Percentiles rank a stretch among this genome's conserved stretches.
Evolutionary conservation across 1,139 yeast species (phyloP).

Genomic region (Nakaseomyces uthaithaninus): DNA sequence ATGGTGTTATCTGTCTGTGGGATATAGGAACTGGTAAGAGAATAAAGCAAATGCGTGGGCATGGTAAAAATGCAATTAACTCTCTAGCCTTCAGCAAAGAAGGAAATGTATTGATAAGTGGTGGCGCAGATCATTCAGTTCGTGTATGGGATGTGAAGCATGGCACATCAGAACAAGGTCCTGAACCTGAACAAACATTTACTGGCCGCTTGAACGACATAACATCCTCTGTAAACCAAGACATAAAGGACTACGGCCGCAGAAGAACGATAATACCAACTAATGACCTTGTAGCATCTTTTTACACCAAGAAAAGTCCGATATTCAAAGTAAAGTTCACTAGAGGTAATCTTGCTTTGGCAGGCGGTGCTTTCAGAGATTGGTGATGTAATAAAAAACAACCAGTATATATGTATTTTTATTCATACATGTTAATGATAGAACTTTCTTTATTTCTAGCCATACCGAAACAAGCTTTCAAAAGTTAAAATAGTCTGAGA

Average conservation of each 20-base stretch:
- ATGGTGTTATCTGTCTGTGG: slow-evolving; percentile 83
- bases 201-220: slow-evolving; percentile 35
- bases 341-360: slow-evolving; percentile 79
- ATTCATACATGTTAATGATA: slow-evolving; percentile 2
- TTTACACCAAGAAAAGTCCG: slow-evolving; percentile 88
- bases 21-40: slow-evolving; percentile 89
- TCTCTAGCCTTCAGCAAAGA: slow-evolving; percentile 80
- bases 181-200: slow-evolving; percentile 67
- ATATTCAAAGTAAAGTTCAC: slow-evolving; percentile 91
- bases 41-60: slow-evolving; percentile 79
- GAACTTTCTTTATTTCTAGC: too few relatives aligned
- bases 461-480: too few relatives aligned
- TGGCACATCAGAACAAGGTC: slow-evolving; percentile 72
- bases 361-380: slow-evolving; percentile 76
- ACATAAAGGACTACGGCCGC: slow-evolving; percentile 37
- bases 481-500: too few relatives aligned
- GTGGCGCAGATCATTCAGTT: slow-evolving; percentile 88
- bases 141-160: slow-evolving; percentile 93
- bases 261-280: slow-evolving; percentile 70
- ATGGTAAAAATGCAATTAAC: slow-evolving; percentile 79
- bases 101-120: slow-evolving; percentile 82
- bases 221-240: slow-evolving; percentile 31
- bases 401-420: background rate
- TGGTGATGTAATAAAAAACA: slow-evolving; percentile 14
- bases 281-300: slow-evolving; percentile 86